Conservation (phyloP, 352 stramenopile genomes). For the Pythium brassicae region DNA sequence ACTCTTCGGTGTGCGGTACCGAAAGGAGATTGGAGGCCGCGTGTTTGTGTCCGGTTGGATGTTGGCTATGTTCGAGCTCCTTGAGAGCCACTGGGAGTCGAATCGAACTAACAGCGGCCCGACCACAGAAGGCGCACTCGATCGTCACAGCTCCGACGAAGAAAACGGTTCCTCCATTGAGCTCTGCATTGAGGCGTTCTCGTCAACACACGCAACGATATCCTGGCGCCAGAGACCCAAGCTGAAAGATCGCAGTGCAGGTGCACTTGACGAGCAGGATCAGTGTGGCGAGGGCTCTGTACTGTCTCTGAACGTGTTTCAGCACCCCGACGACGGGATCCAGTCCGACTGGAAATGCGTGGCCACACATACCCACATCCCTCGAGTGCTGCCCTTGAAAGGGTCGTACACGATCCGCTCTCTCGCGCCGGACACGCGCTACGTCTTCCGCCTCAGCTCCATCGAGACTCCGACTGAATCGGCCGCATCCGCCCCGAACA, state of each 20-base stretch:
- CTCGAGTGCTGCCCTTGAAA: conserved; percentile 27
- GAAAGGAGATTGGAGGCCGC: conserved; percentile 21
- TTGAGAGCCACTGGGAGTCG: conserved; percentile 21
- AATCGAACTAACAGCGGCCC: too few relatives aligned
- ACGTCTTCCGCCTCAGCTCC: conserved; percentile 27
- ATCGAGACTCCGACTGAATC: conserved; percentile 3
- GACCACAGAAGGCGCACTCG: neutral
- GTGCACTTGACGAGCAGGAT: neutral
- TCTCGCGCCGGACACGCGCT: conserved; percentile 41
- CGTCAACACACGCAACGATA: conserved; percentile 26
- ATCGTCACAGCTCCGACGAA: neutral
- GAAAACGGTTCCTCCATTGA: neutral
- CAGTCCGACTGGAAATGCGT: neutral
- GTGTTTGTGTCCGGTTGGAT: conserved; percentile 35
- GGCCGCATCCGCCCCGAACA: too few relatives aligned
- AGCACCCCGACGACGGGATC: neutral
- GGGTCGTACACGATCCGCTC: conserved; percentile 35
- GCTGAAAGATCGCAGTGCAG: neutral
- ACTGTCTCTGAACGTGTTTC: conserved; percentile 7
- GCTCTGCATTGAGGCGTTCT: conserved; percentile 21
- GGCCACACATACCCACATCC: neutral
- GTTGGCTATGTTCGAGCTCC: conserved; percentile 23
- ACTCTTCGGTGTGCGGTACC: conserved; percentile 24
- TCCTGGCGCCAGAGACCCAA: conserved; percentile 20
- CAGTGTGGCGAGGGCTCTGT: neutral